Conservation (phyloP, 805 yeast species). For the Nakazawaea siamensis region DNA sequence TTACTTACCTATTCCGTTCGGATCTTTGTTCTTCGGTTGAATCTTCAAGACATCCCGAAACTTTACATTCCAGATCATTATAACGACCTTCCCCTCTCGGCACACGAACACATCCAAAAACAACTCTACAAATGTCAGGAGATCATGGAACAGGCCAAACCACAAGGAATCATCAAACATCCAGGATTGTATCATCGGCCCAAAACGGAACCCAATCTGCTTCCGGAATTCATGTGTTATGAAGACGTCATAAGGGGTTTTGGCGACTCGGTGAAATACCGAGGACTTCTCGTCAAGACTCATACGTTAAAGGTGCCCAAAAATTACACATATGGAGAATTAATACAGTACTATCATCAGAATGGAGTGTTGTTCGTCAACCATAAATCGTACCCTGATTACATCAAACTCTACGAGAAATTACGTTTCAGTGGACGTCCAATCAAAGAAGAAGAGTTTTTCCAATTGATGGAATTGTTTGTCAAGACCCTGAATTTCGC, state of each 20-base stretch:
- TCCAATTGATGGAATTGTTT: constrained; percentile 44
- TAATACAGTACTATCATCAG: constrained; percentile 26
- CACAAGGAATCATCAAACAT: constrained; percentile 36
- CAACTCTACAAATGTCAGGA: constrained; percentile 35
- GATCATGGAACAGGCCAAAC: constrained; percentile 30
- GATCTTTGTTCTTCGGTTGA: constrained; percentile 44
- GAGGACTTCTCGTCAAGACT: constrained; percentile 29
- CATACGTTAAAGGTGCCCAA: constrained; percentile 25
- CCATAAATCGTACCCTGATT: constrained; percentile 17
- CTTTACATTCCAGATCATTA: constrained; percentile 60
- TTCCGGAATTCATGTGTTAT: constrained; percentile 26
- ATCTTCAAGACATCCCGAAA: constrained; percentile 72
- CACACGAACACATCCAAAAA: constrained; percentile 29
- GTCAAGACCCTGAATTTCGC: constrained; percentile 12
- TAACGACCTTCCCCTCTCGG: constrained; percentile 47
- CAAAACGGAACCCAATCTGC: background rate
- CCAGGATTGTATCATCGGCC: constrained; percentile 40
- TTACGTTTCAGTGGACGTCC: constrained; percentile 58
- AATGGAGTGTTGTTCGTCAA: constrained; percentile 9
- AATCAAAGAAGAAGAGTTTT: constrained; percentile 51
- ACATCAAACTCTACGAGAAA: constrained; percentile 53
- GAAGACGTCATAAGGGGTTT: constrained; percentile 50
- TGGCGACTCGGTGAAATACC: constrained; percentile 48
- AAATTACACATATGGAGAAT: constrained; percentile 33
- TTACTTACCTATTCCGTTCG: constrained; percentile 50